These are phyloP conservation scores for Podila epicladia DNA, from an alignment of 192 early-diverging fungal genomes.

Conservation along the genomic window DNA sequence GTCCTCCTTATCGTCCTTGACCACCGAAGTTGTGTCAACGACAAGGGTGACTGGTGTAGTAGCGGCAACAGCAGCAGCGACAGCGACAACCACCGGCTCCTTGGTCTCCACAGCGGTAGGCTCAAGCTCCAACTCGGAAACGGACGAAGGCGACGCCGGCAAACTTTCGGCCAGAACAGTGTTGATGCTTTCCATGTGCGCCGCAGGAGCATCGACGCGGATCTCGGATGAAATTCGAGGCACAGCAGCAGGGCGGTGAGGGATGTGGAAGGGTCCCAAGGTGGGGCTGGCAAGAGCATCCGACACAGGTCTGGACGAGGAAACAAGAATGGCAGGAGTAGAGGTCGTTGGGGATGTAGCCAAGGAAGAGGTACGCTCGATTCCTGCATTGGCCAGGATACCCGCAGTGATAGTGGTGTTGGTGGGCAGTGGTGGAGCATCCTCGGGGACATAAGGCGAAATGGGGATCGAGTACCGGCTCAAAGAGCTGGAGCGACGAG, in stretches of 20 bases:
- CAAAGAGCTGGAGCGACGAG: constrained; percentile 45
- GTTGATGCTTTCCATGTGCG: background rate
- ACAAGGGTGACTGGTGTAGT: background rate
- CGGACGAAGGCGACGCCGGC: background rate
- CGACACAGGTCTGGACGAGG: background rate
- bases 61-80: background rate
- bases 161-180: background rate
- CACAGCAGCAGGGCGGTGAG: constrained; percentile 7
- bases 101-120: background rate
- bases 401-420: constrained; percentile 3
- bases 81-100: background rate
- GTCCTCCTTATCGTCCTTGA: background rate
- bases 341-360: background rate
- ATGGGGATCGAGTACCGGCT: constrained; percentile 35
- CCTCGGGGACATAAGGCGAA: constrained; percentile 5
- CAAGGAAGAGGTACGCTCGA: background rate
- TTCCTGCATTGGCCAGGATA: background rate
- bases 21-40: background rate
- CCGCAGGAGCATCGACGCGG: background rate
- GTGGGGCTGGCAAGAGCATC: constrained; percentile 22
- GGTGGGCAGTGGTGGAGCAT: constrained; percentile 25
- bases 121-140: background rate
- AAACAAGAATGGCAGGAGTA: background rate
- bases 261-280: constrained; percentile 37
- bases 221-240: background rate